A percentile compares a stretch with the other conserved stretches of the same genome.
Conservation (phyloP, 176 grass and related monocot species). For the Tillandsia leiboldiana region DNA sequence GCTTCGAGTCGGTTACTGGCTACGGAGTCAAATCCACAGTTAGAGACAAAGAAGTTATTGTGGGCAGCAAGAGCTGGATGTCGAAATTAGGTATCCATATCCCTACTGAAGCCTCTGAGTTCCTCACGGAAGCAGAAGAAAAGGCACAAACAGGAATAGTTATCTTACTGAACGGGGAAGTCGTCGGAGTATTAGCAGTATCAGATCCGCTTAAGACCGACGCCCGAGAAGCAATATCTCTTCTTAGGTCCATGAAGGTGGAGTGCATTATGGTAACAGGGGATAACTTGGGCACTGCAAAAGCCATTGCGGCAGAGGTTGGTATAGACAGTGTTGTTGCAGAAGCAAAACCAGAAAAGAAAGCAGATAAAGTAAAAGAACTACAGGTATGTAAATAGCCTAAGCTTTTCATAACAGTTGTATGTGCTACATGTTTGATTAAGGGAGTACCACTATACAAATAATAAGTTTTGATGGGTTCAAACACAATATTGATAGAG, state of each 20-base stretch:
- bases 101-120: constrained; percentile 49
- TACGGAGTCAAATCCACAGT: constrained; percentile 60
- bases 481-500: no score
- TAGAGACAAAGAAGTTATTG: constrained; percentile 34
- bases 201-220: constrained; percentile 80
- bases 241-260: constrained; percentile 73
- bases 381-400: constrained; percentile 48
- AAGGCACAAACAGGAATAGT: constrained; percentile 67
- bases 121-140: constrained; percentile 63
- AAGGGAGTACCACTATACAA: background rate
- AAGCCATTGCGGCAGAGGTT: constrained; percentile 64
- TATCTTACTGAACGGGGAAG: constrained; percentile 52
- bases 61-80: constrained; percentile 88
- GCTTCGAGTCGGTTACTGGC: constrained; percentile 72
- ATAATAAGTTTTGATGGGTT: no score
- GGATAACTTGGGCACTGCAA: constrained; percentile 94
- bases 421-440: background rate
- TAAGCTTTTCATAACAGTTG: background rate
- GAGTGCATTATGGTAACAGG: constrained; percentile 97
- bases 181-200: constrained; percentile 65
- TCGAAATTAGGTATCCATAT: constrained; percentile 42
- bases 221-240: constrained; percentile 59
- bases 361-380: constrained; percentile 78
- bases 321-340: constrained; percentile 72
- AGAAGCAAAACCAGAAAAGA: constrained; percentile 79